Base-by-base conservation (phyloP, 1,284 basidiomycete species). In the Grifola frondosa region DNA sequence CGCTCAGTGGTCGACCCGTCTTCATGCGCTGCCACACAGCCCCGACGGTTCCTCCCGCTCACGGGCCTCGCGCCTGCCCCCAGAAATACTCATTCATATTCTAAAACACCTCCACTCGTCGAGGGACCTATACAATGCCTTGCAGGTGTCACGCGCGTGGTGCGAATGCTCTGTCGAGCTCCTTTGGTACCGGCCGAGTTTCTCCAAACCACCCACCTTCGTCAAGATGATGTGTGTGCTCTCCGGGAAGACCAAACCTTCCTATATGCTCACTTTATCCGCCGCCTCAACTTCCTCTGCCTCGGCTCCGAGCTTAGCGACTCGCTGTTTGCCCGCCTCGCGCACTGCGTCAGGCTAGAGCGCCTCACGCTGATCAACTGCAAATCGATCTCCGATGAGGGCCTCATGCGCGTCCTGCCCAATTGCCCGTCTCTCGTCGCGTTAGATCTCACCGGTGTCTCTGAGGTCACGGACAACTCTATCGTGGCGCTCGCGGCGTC, bases 131-230 rank as follows among this genome's bases (percentile, higher is more conserved):
- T 81, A 88, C 52, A 74, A 77, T 49, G 78, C 82, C 36, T 75
- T 97, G 45, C 80, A 88, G 42, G 95, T 98, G 24, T 94, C 87
- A 26, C 84, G 91, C 44, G 77, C 84, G 11, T 99, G 97, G 95
- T 97, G 94, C 71, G 84, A 95, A 59, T 96, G 93, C 65, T 86
- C 92, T 7, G 93, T 96, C 41, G 93, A 97, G 64, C 77, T 98
- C 15, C 77, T 99, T 16, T 99, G 96, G 96, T 88, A 95, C 65
- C 88, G 91, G 56, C 95, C 96, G 13, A 74, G 76, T 42, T 84
- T 96, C 61, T 74, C 80, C 42, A 80, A 80, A 48, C 75, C 84
- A 46, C 72, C 77, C 38, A 85, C 85, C 31, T 77, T 96, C 38
- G 77, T 84, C 62, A 87, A 88, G 66, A 85, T 93, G 78, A 78